Conservation (phyloP, 2,329 filamentous ascomycete genomes). For the Monilinia fructicola region DNA sequence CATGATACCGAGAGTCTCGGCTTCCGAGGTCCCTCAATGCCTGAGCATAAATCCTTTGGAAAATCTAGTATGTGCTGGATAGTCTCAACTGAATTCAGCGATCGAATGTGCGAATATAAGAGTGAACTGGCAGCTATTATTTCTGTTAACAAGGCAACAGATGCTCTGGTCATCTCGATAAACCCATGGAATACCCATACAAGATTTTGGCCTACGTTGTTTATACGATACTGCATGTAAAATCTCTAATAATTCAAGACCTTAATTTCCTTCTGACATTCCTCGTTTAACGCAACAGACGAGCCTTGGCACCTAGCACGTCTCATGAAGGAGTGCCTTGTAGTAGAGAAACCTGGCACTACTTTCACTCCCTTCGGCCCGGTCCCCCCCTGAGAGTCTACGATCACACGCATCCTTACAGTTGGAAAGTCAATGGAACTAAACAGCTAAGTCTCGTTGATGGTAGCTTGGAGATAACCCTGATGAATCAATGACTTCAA, state of each 20-base stretch:
- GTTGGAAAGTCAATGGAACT: slow-evolving; percentile 47
- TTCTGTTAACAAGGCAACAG: not conserved
- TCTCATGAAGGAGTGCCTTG: slow-evolving; percentile 68
- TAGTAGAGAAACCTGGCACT: slow-evolving; percentile 64
- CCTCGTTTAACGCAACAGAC: slow-evolving; percentile 42
- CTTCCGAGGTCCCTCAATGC: too few species aligned
- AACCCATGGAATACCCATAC: not conserved
- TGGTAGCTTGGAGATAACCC: slow-evolving; percentile 70
- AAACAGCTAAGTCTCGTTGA: slow-evolving; percentile 62
- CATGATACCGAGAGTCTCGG: too few species aligned
- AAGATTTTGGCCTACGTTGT: not conserved
- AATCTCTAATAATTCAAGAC: not conserved
- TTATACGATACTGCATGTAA: not conserved
- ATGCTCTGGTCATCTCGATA: not conserved
- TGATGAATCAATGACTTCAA: slow-evolving; percentile 63
- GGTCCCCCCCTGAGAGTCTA: slow-evolving; percentile 62
- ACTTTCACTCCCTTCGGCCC: slow-evolving; percentile 57
- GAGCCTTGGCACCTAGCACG: slow-evolving; percentile 61
- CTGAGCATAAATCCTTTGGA: too few species aligned
- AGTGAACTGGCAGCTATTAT: not conserved
- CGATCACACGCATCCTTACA: slow-evolving; percentile 53
- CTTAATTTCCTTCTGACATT: not conserved
- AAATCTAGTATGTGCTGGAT: too few species aligned
- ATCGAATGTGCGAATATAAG: not conserved
- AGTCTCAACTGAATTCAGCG: too few species aligned